Base-by-base conservation (phyloP, 306 rosid genomes). In the Cyamopsis tetragonoloba region DNA sequence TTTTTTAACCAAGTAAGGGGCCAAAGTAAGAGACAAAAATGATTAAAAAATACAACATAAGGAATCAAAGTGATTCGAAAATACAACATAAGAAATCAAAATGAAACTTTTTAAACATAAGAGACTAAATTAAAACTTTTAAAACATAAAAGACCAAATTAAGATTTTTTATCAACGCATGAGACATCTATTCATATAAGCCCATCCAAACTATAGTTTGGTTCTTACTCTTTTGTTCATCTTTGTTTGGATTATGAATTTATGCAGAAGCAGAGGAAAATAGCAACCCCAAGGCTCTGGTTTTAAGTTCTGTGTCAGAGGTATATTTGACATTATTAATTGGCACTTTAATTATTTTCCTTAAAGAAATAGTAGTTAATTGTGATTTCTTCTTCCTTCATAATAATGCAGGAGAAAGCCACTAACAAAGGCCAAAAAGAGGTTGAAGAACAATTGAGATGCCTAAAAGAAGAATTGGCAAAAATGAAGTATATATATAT, bases 361-460 rank as follows among this genome's bases (percentile, higher is more conserved):
- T 15, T n/a, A 7, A 39, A 12, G 22, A n/a, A 56, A 19, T 14
- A 35, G 34, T 14, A 35, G 34, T 38, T 39, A n/a, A 7, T 60
- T 37, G 57, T 64, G 58, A 53, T 30, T 13, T 54, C 37, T 49
- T 63, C 67, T 28, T 71, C 5, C 35, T 17, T 57, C 53, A 23
- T 73, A 49, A 77, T 70, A n/a, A n/a, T n/a, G n/a, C n/a, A n/a
- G 61, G 73, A 91, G 96, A 89, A 84, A 63, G 73, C 78, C 69
- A 57, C 59, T 48, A 67, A 48, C 47, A 74, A 63, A 38, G 67
- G 65, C 50, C 79, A 77, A 20, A 19, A 27, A 46, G 43, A 68
- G 69, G 79, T 73, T 74, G 81, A 79, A 24, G 85, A 86, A 77
- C 86, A 84, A 73, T 59, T 79, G 58, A 86, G 76, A 83, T 65